phyloP scores from a whole-genome alignment of 1,284 basidiomycete genomes.

The Sporisorium graminicola region DNA sequence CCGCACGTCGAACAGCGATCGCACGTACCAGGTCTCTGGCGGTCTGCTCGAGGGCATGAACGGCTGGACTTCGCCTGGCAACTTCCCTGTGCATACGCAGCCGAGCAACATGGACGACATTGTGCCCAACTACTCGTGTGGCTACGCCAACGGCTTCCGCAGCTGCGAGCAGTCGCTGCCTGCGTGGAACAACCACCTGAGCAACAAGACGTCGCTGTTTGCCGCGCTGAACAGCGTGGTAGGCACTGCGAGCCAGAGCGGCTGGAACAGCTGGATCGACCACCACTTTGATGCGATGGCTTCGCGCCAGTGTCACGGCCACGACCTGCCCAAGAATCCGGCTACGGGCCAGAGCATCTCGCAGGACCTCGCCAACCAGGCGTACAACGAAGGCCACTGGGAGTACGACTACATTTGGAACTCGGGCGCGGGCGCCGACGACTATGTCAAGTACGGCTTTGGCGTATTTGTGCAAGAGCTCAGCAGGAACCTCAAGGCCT shows the following conservation, averaged over 20 bases:
- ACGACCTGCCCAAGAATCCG: slow-evolving; percentile 44
- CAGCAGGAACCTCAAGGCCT: slow-evolving; percentile 19
- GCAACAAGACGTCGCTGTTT: slow-evolving; percentile 71
- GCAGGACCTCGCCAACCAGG: slow-evolving; percentile 46
- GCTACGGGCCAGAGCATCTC: slow-evolving; percentile 21
- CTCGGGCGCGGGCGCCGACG: slow-evolving; percentile 43
- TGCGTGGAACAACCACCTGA: slow-evolving; percentile 74
- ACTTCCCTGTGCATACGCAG: slow-evolving; percentile 64
- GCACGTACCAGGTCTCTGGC: slow-evolving; percentile 74
- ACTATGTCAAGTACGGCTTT: slow-evolving; percentile 55
- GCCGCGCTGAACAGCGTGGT: slow-evolving; percentile 72
- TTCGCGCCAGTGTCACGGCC: slow-evolving; percentile 55
- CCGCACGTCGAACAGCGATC: slow-evolving; percentile 72
- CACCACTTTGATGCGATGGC: slow-evolving; percentile 54
- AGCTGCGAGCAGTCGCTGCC: slow-evolving; percentile 57
- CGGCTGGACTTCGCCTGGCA: slow-evolving; percentile 1
- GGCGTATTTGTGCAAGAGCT: slow-evolving; percentile 52
- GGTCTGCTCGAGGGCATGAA: slow-evolving; percentile 75
- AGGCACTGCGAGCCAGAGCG: slow-evolving; percentile 72
- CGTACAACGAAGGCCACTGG: slow-evolving; percentile 56
- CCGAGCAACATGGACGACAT: slow-evolving; percentile 71
- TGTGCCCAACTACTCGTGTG: slow-evolving; percentile 73
- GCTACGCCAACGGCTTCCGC: slow-evolving; percentile 72
- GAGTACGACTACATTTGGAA: slow-evolving; percentile 64
- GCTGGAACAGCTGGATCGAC: slow-evolving; percentile 74